phyloP scores from a whole-genome alignment of 2,329 filamentous ascomycete genomes.

The Aspergillus oerlinghausenensis region DNA sequence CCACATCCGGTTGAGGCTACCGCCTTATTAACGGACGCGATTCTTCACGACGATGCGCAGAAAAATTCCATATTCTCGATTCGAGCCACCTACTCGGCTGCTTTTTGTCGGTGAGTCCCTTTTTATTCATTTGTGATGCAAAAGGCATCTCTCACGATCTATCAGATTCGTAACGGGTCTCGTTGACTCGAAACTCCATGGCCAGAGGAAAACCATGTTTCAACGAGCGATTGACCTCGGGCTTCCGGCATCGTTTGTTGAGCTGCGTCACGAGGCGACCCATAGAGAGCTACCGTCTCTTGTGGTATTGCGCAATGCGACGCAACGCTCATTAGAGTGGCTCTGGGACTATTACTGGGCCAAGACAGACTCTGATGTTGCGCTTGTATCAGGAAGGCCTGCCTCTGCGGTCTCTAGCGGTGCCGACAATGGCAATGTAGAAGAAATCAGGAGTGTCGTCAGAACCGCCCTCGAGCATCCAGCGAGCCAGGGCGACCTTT shows the following conservation, averaged over 20 bases:
- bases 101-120: constrained; percentile 40
- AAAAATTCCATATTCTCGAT: constrained; percentile 43
- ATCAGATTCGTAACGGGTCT: constrained; percentile 43
- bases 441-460: constrained; percentile 16
- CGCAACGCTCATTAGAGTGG: constrained; percentile 70
- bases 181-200: constrained; percentile 41
- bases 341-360: constrained; percentile 88
- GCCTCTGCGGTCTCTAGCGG: not conserved
- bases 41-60: constrained; percentile 39
- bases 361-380: constrained; percentile 37
- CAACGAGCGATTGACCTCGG: constrained; percentile 39
- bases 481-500: constrained; percentile 3
- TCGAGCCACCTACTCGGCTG: constrained; percentile 41
- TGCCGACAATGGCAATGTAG: constrained; percentile 7
- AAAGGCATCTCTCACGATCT: not conserved
- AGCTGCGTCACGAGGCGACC: constrained; percentile 82
- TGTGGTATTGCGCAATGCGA: constrained; percentile 64
- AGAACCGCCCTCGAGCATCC: constrained; percentile 16
- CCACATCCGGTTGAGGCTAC: constrained; percentile 45
- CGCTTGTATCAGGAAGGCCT: constrained; percentile 1
- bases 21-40: constrained; percentile 43
- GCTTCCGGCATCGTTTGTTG: constrained; percentile 68
- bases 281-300: constrained; percentile 82
- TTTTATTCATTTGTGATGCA: not conserved
- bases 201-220: constrained; percentile 42